These are phyloP conservation scores for Candida sithepensis DNA, from an alignment of 805 yeast species.

Conservation along the genomic window DNA sequence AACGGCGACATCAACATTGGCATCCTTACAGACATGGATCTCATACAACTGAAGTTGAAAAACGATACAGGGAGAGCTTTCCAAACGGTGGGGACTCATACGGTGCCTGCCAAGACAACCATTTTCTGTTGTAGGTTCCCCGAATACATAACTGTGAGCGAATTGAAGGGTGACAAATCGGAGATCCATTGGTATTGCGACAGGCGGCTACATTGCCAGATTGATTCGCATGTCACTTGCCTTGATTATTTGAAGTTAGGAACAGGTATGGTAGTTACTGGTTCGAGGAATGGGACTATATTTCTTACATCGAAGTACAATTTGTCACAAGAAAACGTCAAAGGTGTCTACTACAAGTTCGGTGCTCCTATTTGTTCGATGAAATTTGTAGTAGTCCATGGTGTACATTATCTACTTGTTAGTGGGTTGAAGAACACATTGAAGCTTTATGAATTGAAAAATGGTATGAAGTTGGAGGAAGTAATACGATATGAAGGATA, in stretches of 20 bases:
- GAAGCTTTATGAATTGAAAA: slow-evolving; percentile 6
- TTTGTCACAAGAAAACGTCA: neutral
- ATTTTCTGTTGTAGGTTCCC: neutral
- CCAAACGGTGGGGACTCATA: too few relatives aligned
- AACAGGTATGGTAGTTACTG: neutral
- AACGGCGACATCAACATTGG: too few relatives aligned
- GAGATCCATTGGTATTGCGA: neutral
- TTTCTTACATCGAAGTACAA: neutral
- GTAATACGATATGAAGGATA: slow-evolving; percentile 10
- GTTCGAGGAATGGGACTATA: slow-evolving; percentile 1
- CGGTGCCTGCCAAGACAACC: neutral
- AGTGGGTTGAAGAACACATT: slow-evolving; percentile 13
- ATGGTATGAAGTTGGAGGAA: neutral
- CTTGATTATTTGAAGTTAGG: neutral
- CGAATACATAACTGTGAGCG: neutral
- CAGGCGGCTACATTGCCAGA: neutral
- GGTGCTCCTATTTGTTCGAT: slow-evolving; percentile 15
- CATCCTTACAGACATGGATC: too few relatives aligned
- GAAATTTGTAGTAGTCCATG: slow-evolving; percentile 1
- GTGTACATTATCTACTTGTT: slow-evolving; percentile 6
- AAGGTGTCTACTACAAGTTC: neutral
- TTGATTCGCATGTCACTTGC: neutral
- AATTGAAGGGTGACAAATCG: neutral
- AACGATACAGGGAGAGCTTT: too few relatives aligned
- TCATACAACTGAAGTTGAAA: too few relatives aligned